Evolutionary conservation across 352 stramenopile species (phyloP), one percentile per base, ranked within the genome.

Genomic region (Globisporangium megalacanthum): DNA sequence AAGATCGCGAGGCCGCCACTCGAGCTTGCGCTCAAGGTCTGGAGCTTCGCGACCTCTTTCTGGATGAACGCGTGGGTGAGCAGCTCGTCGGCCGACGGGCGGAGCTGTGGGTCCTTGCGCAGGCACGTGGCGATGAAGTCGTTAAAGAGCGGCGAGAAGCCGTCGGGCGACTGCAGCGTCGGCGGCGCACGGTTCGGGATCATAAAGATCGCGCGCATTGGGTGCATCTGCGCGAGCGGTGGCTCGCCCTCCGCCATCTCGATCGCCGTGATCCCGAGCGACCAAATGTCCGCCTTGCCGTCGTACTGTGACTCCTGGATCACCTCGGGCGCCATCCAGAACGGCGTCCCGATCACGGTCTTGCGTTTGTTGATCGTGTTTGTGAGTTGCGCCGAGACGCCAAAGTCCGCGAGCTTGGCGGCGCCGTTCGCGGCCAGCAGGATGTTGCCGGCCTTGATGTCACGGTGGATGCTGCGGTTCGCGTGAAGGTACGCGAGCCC

Each of bases 261-360:
- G 53, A 97, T 90, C 22, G 88, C 88, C 1, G 89, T 97, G 64
- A 97, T 96, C 0, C 89, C 84, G 36, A 94, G 67, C 37, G 80
- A 91, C 81, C 81, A 93, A 52, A 93, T 77, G 41, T 93, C 83
- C 14, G 80, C 83, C 56, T 93, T 94, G 49, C 75, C 69, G 58
- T 95, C 82, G 61, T 95, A 94, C 52, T 85, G 68, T 19, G 88
- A 79, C 72, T 96, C 73, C 61, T 90, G 79, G 48, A 97, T 96
- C 37, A 97, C 89, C 58, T 97, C 88, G 6, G 88, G 88, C 20
- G 89, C 88, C 89, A 97, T 96, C 86, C 88, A 97, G 66, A 94
- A 97, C 6, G 89, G 89, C 17, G 89, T 96, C 25, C 89, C 89
- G 42, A 95, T 89, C 33, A 96, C 86, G 9, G 88, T 96, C 46